phyloP scores from a whole-genome alignment of 1,139 yeast genomes.

The Candida neerlandica region DNA sequence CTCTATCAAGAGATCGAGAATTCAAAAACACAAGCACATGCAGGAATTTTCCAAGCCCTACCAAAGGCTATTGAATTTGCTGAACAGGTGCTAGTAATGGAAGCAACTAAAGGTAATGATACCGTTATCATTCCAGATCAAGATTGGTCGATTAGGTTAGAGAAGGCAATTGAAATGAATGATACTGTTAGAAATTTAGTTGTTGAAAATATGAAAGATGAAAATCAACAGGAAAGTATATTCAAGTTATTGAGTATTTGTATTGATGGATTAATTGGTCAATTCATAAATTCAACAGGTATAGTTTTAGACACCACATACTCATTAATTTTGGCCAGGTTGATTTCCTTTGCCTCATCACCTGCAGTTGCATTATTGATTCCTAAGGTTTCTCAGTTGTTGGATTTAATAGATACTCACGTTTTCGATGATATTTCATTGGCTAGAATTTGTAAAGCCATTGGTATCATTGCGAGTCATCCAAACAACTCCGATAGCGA shows the following conservation, averaged over 20 bases:
- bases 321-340: slow-evolving; percentile 31
- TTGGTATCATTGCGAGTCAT: slow-evolving; percentile 62
- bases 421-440: slow-evolving; percentile 36
- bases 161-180: slow-evolving; percentile 72
- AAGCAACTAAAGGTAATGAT: slow-evolving; percentile 51
- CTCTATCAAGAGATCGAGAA: slow-evolving; percentile 28
- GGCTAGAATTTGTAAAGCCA: slow-evolving; percentile 43
- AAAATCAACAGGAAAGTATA: slow-evolving; percentile 18
- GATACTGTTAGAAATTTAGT: slow-evolving; percentile 48
- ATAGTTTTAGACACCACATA: slow-evolving; percentile 23
- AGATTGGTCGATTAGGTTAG: slow-evolving; percentile 73
- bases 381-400: slow-evolving; percentile 21
- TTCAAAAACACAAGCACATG: slow-evolving; percentile 18
- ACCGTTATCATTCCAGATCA: slow-evolving; percentile 70
- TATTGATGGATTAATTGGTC: slow-evolving; percentile 33
- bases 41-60: slow-evolving; percentile 33
- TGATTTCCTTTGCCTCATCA: slow-evolving; percentile 41
- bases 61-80: slow-evolving; percentile 50
- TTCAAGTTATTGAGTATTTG: slow-evolving; percentile 25
- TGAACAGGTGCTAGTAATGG: slow-evolving; percentile 62
- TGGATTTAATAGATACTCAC: slow-evolving; percentile 26
- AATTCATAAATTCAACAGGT: slow-evolving; percentile 18
- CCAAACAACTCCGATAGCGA: slow-evolving; percentile 19
- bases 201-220: slow-evolving; percentile 23
- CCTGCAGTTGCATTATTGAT: slow-evolving; percentile 28